phyloP scores from a whole-genome alignment of 139 green algal species.

The Bryopsis sp. region DNA sequence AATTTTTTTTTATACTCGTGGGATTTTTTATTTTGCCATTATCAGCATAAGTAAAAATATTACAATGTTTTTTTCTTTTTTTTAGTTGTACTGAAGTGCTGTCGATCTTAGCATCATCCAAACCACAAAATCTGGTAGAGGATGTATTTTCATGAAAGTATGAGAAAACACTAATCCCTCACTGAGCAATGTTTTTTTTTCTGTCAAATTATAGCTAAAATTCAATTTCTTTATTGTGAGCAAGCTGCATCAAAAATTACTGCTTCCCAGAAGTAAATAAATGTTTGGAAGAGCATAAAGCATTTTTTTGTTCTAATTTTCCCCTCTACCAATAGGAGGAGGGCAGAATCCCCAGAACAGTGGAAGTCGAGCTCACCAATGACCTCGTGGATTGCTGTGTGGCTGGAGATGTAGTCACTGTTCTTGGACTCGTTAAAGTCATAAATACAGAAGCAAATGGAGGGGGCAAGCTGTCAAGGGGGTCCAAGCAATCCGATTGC shows the following conservation, averaged over 20 bases:
- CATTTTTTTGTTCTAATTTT: background rate
- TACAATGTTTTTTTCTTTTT: too few species aligned
- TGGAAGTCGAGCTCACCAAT: slow-evolving; percentile 76
- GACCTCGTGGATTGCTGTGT: slow-evolving; percentile 66
- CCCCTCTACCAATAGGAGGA: slow-evolving; percentile 6
- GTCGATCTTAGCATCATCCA: too few species aligned
- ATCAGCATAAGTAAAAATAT: too few species aligned
- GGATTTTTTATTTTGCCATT: too few species aligned
- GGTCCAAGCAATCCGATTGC: background rate
- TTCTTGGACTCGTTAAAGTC: slow-evolving; percentile 49
- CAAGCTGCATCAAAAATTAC: background rate
- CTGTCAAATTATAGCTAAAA: too few species aligned
- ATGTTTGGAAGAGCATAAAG: background rate
- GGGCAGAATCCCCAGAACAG: background rate
- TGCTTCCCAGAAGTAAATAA: background rate
- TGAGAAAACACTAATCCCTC: too few species aligned
- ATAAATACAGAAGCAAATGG: slow-evolving; percentile 19
- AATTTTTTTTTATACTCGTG: too few species aligned
- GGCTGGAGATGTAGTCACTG: slow-evolving; percentile 69
- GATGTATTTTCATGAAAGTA: too few species aligned
- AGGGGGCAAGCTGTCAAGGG: slow-evolving; percentile 15
- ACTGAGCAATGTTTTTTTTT: too few species aligned
- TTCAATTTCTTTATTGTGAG: too few species aligned
- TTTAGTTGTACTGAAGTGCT: too few species aligned
- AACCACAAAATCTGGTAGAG: too few species aligned